Percentiles rank a stretch among this genome's conserved stretches.
Evolutionary conservation across 495 filamentous ascomycete genomes (phyloP).

Genomic region (Poronia punctata): DNA sequence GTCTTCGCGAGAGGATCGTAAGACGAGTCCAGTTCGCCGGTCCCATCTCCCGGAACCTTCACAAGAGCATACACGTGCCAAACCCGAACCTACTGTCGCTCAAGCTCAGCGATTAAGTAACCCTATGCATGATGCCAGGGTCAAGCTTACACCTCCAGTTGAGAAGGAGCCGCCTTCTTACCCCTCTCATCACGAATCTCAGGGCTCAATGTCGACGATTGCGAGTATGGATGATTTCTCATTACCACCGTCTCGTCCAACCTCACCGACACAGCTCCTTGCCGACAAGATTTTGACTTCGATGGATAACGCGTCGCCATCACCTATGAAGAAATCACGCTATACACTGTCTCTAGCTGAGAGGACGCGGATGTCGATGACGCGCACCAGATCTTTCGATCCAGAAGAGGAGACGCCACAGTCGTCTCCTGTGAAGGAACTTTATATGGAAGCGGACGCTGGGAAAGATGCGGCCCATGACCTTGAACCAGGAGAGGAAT

Average conservation of each 20-base stretch:
- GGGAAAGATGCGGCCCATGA: slow-evolving; percentile 10
- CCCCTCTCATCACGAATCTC: slow-evolving; percentile 27
- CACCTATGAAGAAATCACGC: slow-evolving; percentile 45
- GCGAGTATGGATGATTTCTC: slow-evolving; percentile 19
- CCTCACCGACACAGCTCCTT: slow-evolving; percentile 42
- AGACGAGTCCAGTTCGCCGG: not conserved
- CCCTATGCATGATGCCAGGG: not conserved
- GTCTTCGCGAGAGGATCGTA: not conserved
- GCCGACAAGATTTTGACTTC: slow-evolving; percentile 52
- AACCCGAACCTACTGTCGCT: not conserved
- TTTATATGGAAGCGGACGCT: not conserved
- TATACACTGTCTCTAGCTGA: slow-evolving; percentile 49
- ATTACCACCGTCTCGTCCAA: slow-evolving; percentile 27
- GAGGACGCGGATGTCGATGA: slow-evolving; percentile 45
- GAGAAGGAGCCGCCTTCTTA: not conserved
- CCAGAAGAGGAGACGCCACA: slow-evolving; percentile 23
- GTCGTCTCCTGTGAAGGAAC: slow-evolving; percentile 18
- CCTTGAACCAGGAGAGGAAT: slow-evolving; percentile 21
- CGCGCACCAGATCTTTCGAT: slow-evolving; percentile 31
- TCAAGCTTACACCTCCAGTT: not conserved
- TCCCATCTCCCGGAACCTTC: not conserved
- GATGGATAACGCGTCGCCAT: slow-evolving; percentile 43
- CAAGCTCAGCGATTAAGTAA: not conserved
- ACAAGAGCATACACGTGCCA: not conserved
- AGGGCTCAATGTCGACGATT: not conserved